Evolutionary conservation across 192 early-diverging fungal species (phyloP).

Genomic region (Podila minutissima): DNA sequence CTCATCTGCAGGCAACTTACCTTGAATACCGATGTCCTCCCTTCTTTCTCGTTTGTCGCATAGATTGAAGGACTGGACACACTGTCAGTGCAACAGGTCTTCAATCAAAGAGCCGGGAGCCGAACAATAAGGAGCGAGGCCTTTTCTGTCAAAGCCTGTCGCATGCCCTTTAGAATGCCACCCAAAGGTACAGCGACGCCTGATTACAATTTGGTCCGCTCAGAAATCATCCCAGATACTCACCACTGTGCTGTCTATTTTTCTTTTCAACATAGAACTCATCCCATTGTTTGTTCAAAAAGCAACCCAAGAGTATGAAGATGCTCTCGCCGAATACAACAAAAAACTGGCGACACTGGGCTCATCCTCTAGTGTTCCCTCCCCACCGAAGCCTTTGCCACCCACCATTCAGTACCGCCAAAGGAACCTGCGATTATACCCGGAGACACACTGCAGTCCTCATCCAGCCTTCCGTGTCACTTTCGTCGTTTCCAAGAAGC

Average conservation of each 20-base stretch:
- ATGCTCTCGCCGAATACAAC: constrained; percentile 10
- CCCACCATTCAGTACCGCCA: constrained; percentile 4
- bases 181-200: neutral
- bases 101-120: neutral
- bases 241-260: neutral
- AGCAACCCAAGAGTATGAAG: constrained; percentile 15
- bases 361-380: neutral
- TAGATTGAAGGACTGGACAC: constrained; percentile 40
- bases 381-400: constrained; percentile 6
- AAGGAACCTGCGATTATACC: constrained; percentile 6
- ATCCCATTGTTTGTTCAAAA: constrained; percentile 26
- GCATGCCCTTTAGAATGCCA: constrained; percentile 18
- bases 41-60: too few relatives aligned
- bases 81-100: constrained; percentile 4
- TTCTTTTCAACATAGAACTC: constrained; percentile 1
- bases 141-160: constrained; percentile 23
- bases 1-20: too few relatives aligned
- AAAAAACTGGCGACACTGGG: neutral
- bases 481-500: constrained; percentile 30
- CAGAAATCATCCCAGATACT: neutral
- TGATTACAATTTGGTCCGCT: neutral
- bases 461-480: constrained; percentile 37
- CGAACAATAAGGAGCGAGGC: neutral
- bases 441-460: constrained; percentile 2
- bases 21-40: too few relatives aligned